A percentile compares a stretch with the other conserved stretches of the same genome.
phyloP scores from a whole-genome alignment of 176 grass and related monocot genomes.

The Saccharum spontaneum region DNA sequence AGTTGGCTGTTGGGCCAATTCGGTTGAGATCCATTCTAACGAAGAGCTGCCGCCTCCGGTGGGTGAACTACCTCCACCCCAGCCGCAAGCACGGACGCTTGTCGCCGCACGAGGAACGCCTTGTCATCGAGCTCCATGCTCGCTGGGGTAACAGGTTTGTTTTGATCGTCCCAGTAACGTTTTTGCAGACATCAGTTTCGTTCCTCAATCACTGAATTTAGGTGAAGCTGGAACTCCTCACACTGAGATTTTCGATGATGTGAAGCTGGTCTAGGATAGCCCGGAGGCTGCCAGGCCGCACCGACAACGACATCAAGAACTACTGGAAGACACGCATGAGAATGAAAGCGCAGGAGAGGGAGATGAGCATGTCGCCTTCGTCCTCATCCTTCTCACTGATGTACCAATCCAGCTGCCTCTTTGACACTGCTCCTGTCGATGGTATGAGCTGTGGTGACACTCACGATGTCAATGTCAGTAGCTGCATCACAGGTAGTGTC shows the following conservation, averaged over 20 bases:
- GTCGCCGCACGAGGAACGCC: not conserved
- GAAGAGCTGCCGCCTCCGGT: not conserved
- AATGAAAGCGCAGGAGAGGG: constrained; percentile 67
- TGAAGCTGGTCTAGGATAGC: constrained; percentile 73
- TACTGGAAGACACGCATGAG: constrained; percentile 88
- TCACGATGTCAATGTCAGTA: not conserved
- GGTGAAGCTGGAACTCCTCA: not conserved
- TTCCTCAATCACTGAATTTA: no score
- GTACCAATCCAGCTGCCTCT: constrained; percentile 25
- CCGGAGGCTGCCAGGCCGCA: constrained; percentile 58
- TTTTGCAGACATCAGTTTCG: not conserved
- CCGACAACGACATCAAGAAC: constrained; percentile 85
- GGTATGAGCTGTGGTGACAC: not conserved
- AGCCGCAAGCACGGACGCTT: not conserved
- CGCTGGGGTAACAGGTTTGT: not conserved
- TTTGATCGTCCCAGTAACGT: not conserved
- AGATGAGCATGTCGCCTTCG: constrained; percentile 35
- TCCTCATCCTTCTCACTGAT: constrained; percentile 43
- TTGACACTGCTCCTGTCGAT: not conserved
- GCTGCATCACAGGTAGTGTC: not conserved
- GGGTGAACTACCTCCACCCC: not conserved
- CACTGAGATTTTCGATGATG: not conserved
- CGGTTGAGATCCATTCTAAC: no score
- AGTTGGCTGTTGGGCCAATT: no score
- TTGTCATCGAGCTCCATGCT: not conserved